Evolutionary conservation across 805 yeast genomes (phyloP).

Genomic region (Starmerella apis): DNA sequence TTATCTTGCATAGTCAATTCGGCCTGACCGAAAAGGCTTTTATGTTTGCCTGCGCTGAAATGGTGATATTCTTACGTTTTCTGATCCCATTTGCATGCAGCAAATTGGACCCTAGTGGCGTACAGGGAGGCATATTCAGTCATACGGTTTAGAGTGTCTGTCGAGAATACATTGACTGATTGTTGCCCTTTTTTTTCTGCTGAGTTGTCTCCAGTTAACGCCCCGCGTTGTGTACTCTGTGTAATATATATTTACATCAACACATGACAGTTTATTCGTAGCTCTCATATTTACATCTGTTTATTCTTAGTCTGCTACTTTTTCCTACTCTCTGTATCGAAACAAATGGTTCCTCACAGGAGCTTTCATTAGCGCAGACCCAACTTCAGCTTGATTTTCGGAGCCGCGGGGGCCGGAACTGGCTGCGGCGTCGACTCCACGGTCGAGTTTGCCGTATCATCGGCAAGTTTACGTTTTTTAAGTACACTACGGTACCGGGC

Average conservation of each 20-base stretch:
- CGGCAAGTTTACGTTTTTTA: conserved; percentile 11
- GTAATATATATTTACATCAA: conserved; percentile 2
- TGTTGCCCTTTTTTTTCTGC: too few species aligned
- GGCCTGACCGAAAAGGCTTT: too few species aligned
- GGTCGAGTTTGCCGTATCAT: neutral
- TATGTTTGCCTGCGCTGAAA: too few species aligned
- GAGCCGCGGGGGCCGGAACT: neutral
- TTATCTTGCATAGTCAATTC: conserved; percentile 9
- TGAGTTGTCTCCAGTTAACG: too few species aligned
- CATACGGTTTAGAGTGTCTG: too few species aligned
- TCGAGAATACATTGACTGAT: too few species aligned
- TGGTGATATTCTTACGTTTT: neutral
- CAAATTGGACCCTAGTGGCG: too few species aligned
- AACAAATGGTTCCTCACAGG: neutral
- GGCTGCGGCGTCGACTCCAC: neutral
- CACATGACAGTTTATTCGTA: neutral
- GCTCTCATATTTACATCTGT: neutral
- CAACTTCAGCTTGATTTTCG: conserved; percentile 13
- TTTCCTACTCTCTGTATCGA: neutral
- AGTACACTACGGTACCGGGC: conserved; percentile 35
- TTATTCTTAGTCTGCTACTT: neutral
- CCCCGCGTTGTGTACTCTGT: conserved; percentile 2
- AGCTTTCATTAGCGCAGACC: neutral
- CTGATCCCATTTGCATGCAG: too few species aligned
- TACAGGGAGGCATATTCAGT: too few species aligned